A percentile compares a stretch with the other conserved stretches of the same genome.
phyloP scores from a whole-genome alignment of 2,329 filamentous ascomycete species.

The Xylaria sp. region DNA sequence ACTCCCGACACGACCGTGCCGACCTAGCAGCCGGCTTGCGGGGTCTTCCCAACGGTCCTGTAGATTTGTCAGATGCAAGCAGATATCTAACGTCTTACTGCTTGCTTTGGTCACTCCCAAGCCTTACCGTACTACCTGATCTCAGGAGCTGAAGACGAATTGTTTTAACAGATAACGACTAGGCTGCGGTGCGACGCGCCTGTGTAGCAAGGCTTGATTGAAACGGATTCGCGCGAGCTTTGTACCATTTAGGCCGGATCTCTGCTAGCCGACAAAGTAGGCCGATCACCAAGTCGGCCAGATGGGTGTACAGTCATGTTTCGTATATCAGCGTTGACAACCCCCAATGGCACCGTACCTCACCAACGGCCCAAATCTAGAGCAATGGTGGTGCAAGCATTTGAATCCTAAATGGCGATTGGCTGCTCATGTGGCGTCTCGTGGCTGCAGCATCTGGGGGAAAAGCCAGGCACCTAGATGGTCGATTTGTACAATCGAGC shows the following conservation, averaged over 20 bases:
- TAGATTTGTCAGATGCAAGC: too few species aligned
- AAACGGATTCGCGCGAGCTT: constrained; percentile 5
- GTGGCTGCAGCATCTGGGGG: constrained; percentile 16
- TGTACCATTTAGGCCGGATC: constrained; percentile 13
- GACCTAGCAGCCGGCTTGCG: neutral
- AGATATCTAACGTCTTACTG: neutral
- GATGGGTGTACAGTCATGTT: constrained; percentile 9
- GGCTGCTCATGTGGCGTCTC: constrained; percentile 12
- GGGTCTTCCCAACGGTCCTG: neutral
- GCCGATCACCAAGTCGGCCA: neutral
- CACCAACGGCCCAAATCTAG: neutral
- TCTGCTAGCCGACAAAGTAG: constrained; percentile 1
- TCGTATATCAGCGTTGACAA: constrained; percentile 11
- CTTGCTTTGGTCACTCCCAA: neutral
- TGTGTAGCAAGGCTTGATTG: constrained; percentile 5
- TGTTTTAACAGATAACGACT: neutral
- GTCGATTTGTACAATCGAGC: neutral
- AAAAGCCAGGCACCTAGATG: neutral
- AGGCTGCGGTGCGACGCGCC: neutral
- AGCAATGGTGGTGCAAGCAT: constrained; percentile 7
- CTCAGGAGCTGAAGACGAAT: neutral
- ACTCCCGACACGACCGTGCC: neutral
- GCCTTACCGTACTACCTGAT: neutral
- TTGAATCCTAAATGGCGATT: constrained; percentile 14
- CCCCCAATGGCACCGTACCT: neutral